Percentiles rank a stretch among this genome's conserved stretches.
phyloP scores from a whole-genome alignment of 2,329 filamentous ascomycete genomes.

The Epicoccum nigrum region DNA sequence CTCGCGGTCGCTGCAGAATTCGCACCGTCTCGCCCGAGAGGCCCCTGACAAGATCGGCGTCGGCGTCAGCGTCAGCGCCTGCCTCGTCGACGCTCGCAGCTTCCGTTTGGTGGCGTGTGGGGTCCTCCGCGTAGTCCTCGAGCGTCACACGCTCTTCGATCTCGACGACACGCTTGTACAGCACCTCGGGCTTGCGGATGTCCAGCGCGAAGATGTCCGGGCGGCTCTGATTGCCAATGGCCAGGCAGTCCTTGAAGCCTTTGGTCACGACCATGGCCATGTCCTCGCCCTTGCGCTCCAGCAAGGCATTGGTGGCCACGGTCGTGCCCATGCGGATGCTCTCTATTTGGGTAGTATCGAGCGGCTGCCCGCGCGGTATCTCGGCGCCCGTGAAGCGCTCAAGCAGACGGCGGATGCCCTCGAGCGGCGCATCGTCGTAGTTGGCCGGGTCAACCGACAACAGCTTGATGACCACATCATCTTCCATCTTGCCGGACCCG shows the following conservation, averaged over 20 bases:
- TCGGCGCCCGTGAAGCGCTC: slow-evolving; percentile 75
- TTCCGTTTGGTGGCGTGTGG: slow-evolving; percentile 65
- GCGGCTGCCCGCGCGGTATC: slow-evolving; percentile 76
- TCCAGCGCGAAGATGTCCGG: slow-evolving; percentile 91
- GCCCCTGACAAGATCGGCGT: slow-evolving; percentile 69
- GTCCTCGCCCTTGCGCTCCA: slow-evolving; percentile 88
- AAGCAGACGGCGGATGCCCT: slow-evolving; percentile 87
- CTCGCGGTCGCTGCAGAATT: slow-evolving; percentile 67
- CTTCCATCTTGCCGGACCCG: slow-evolving; percentile 68
- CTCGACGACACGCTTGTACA: slow-evolving; percentile 87
- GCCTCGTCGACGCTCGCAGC: slow-evolving; percentile 58
- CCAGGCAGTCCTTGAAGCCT: slow-evolving; percentile 85
- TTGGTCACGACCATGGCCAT: slow-evolving; percentile 87
- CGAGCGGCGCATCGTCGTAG: slow-evolving; percentile 88
- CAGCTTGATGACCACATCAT: slow-evolving; percentile 85
- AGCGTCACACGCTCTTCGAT: slow-evolving; percentile 88
- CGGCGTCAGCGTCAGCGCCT: slow-evolving; percentile 53
- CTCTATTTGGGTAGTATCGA: slow-evolving; percentile 84
- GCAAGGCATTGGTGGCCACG: slow-evolving; percentile 87
- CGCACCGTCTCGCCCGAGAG: slow-evolving; percentile 77
- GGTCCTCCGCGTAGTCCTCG: slow-evolving; percentile 91
- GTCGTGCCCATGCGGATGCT: slow-evolving; percentile 97
- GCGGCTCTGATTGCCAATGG: slow-evolving; percentile 88
- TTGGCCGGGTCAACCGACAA: slow-evolving; percentile 89
- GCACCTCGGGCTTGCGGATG: slow-evolving; percentile 83